phyloP scores from a whole-genome alignment of 2,329 filamentous ascomycete genomes.

The Coniochaeta sp. region DNA sequence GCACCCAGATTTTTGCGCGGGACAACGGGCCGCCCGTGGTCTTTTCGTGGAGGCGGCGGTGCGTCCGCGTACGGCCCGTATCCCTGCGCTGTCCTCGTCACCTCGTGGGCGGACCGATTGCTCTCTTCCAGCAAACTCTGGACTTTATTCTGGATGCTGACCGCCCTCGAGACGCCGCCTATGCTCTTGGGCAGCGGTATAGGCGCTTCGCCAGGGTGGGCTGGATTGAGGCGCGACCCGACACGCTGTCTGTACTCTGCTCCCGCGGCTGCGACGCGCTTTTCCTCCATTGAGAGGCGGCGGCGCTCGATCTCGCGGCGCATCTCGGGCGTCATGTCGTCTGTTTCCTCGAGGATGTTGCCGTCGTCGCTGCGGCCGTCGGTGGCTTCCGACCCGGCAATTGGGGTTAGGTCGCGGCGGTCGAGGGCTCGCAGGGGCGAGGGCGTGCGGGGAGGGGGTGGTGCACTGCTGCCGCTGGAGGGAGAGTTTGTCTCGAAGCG shows the following conservation, averaged over 20 bases:
- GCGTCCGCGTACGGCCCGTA: conserved; percentile 80
- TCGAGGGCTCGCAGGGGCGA: conserved; percentile 43
- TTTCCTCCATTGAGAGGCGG: conserved; percentile 79
- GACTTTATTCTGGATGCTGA: conserved; percentile 88
- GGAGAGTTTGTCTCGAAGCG: conserved; percentile 63
- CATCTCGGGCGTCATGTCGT: conserved; percentile 78
- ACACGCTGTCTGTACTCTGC: conserved; percentile 79
- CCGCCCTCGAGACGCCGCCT: conserved; percentile 57
- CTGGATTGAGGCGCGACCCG: conserved; percentile 30
- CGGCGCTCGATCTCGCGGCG: conserved; percentile 81
- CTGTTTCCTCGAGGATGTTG: conserved; percentile 54
- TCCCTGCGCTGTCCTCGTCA: conserved; percentile 71
- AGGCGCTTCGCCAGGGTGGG: conserved; percentile 29
- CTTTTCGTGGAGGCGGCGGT: conserved; percentile 30
- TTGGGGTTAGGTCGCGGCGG: conserved; percentile 55
- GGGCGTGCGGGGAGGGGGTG: conserved; percentile 34
- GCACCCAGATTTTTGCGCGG: conserved; percentile 43
- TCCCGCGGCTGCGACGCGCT: conserved; percentile 78
- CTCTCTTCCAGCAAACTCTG: conserved; percentile 79
- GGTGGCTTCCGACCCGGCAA: conserved; percentile 69
- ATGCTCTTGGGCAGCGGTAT: conserved; percentile 45
- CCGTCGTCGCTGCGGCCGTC: conserved; percentile 63
- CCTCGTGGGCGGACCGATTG: conserved; percentile 47
- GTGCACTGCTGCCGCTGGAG: conserved; percentile 13
- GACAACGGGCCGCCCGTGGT: conserved; percentile 29